phyloP scores from a whole-genome alignment of 2,329 filamentous ascomycete species.

The Calonectria hawksworthii region DNA sequence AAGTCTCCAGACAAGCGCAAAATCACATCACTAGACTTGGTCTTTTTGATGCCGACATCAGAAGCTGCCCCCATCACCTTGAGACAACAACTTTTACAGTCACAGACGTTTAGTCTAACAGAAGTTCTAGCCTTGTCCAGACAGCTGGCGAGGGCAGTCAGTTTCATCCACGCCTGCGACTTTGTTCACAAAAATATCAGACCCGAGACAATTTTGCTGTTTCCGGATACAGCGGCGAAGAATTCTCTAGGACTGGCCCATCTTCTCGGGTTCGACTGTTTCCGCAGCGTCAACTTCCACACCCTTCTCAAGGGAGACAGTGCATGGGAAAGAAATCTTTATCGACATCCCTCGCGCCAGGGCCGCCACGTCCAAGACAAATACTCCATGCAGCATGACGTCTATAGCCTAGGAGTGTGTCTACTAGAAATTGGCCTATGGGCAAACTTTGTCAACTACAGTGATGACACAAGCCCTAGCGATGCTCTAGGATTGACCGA shows the following conservation, averaged over 20 bases:
- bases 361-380: constrained; percentile 52
- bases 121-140: constrained; percentile 34
- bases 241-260: not conserved
- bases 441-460: constrained; percentile 50
- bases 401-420: constrained; percentile 68
- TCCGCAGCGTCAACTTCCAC: constrained; percentile 28
- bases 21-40: constrained; percentile 25
- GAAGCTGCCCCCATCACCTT: not conserved
- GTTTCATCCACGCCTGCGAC: constrained; percentile 59
- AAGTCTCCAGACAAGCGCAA: not conserved
- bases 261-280: constrained; percentile 32
- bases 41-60: constrained; percentile 16
- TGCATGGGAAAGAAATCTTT: constrained; percentile 58
- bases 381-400: constrained; percentile 68
- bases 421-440: constrained; percentile 67
- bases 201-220: constrained; percentile 57
- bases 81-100: constrained; percentile 6
- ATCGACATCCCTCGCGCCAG: constrained; percentile 64
- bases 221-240: constrained; percentile 31
- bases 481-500: not conserved
- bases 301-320: constrained; percentile 41
- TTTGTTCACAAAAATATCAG: constrained; percentile 64
- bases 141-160: constrained; percentile 35
- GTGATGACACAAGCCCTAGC: not conserved
- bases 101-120: constrained; percentile 44